Evolutionary conservation across 768 basidiomycete species (phyloP).

Genomic region (Mrakia gelida): DNA sequence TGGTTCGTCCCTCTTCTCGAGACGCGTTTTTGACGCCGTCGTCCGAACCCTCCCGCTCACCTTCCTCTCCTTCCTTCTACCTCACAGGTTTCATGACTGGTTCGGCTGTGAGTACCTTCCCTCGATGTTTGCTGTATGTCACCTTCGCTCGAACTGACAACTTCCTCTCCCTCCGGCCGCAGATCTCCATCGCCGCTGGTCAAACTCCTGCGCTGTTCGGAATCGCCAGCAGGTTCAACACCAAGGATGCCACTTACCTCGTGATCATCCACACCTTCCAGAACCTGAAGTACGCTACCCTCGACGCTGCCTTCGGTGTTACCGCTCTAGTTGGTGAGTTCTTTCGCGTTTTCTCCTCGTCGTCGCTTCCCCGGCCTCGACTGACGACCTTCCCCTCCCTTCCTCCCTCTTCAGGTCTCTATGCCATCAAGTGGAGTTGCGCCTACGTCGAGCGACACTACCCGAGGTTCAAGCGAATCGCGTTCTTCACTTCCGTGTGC

Average conservation of each 20-base stretch:
- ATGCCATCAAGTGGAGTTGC: conserved; percentile 43
- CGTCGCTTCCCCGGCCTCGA: too few species aligned
- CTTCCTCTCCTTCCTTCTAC: background rate
- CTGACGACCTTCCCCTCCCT: too few species aligned
- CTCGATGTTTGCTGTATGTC: too few species aligned
- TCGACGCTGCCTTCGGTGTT: conserved; percentile 89
- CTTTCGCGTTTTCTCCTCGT: conserved; percentile 54
- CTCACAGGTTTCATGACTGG: conserved; percentile 69
- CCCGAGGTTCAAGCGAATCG: conserved; percentile 44
- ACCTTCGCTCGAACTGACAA: too few species aligned
- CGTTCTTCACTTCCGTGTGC: conserved; percentile 60
- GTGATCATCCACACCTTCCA: conserved; percentile 66
- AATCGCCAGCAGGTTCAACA: conserved; percentile 60
- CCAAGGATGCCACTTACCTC: conserved; percentile 20
- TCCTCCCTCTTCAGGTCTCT: conserved; percentile 32
- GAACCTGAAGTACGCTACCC: conserved; percentile 61
- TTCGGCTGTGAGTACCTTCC: conserved; percentile 53
- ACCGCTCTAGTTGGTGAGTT: conserved; percentile 18
- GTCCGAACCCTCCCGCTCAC: too few species aligned
- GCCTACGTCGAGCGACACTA: conserved; percentile 37
- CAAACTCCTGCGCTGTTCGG: conserved; percentile 79
- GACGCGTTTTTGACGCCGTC: too few species aligned
- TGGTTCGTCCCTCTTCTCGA: conserved; percentile 34
- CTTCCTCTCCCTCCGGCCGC: too few species aligned
- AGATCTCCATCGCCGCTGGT: conserved; percentile 23